Conservation (phyloP, 176 grass and related monocot species). For the Eleusine coracana region DNA sequence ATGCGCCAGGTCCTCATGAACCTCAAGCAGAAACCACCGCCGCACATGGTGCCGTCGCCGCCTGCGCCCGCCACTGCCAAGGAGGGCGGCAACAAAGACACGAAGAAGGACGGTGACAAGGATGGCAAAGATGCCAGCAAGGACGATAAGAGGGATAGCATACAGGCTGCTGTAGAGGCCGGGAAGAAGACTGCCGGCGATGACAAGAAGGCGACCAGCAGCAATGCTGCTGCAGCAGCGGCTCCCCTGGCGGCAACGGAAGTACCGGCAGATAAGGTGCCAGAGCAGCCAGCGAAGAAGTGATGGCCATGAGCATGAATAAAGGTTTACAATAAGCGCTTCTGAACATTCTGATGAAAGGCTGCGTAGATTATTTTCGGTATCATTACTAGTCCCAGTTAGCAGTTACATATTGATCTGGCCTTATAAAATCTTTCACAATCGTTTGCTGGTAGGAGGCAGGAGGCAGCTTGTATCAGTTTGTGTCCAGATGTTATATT, state of each 20-base stretch:
- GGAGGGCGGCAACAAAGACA: background rate
- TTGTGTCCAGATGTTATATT: too few species aligned
- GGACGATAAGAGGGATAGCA: background rate
- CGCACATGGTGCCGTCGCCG: slow-evolving; percentile 57
- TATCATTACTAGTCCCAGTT: background rate
- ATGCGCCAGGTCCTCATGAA: slow-evolving; percentile 64
- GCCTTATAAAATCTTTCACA: background rate
- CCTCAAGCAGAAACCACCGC: slow-evolving; percentile 62
- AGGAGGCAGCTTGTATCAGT: background rate
- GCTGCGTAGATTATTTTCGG: background rate
- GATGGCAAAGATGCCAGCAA: too few species aligned
- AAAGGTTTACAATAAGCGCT: background rate
- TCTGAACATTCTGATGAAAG: background rate
- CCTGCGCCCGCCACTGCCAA: background rate
- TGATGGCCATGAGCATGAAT: slow-evolving; percentile 7
- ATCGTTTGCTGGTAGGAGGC: background rate
- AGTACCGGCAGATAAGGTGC: background rate
- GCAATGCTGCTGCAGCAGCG: background rate
- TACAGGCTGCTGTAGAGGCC: background rate
- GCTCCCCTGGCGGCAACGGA: background rate
- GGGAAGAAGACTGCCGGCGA: slow-evolving; percentile 3
- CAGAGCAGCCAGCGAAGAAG: slow-evolving; percentile 20
- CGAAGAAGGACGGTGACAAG: slow-evolving; percentile 22
- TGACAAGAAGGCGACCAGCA: background rate
- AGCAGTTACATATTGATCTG: background rate